Base-by-base conservation (phyloP, 2,329 filamentous ascomycete genomes). In the Penicillium griseofulvum region DNA sequence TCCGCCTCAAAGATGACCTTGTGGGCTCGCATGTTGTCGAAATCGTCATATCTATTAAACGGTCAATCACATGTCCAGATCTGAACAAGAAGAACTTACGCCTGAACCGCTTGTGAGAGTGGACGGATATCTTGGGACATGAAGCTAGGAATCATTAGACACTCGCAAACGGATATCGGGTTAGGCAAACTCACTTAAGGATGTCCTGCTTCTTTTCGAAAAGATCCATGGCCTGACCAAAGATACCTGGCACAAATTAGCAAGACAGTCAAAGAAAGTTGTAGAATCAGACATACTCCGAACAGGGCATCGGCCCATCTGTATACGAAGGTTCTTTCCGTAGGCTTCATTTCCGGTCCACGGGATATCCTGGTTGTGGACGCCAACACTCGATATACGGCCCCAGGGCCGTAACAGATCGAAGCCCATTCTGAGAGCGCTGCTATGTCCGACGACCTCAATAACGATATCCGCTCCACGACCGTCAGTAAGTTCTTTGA, bases 391-490 rank as follows among this genome's bases (percentile, higher is more conserved):
- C 54, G 83, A 86, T 54, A 91, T 87, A 22, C 80, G 80, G 0
- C 88, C 88, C 77, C 86, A 91, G 0, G 87, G 87, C 49, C 88
- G 79, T 46, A 91, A 68, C n/a, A 90, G 69, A 34, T 90, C 87
- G 68, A 86, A 90, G 0, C 84, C 87, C 51, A 86, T 88, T 61
- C 80, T 81, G 62, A 91, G 72, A 0, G 88, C 88, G 22, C 83
- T 80, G 46, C 83, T 84, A 52, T 86, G 76, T 0, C 88, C 88
- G 12, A 91, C 88, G 6, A 89, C 86, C 69, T 91, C 88, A 53
- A 96, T 85, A 1, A 92, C 86, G 8, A 90, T 84, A 72, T 96
- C 91, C 8, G 91, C 91, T 1, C 91, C 91, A 26, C 91, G 81
- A 1, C 90, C 90, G 12, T 88, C 81, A 0, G 90, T 93, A 26